Percentiles rank a stretch among this genome's conserved stretches.
phyloP scores from a whole-genome alignment of 2,329 filamentous ascomycete genomes.

The Colletotrichum orbiculare region DNA sequence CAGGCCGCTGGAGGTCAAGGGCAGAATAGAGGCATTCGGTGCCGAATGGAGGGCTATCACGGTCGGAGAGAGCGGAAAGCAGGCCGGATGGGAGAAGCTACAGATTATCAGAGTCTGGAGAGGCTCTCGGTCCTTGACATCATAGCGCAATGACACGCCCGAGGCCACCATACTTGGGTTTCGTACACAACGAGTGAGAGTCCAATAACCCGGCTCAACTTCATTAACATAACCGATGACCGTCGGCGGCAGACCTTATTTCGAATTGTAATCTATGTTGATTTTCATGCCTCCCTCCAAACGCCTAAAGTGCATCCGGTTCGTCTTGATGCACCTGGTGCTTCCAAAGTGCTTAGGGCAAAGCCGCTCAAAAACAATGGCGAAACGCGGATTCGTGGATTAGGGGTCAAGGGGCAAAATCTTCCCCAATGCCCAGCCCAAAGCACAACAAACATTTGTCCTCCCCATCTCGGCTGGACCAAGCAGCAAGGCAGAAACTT shows the following conservation, averaged over 20 bases:
- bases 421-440: neutral
- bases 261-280: conserved; percentile 28
- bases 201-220: neutral
- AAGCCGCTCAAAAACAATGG: conserved; percentile 13
- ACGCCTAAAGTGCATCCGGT: conserved; percentile 34
- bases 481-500: too few relatives aligned
- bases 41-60: conserved; percentile 77
- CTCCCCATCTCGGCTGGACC: too few relatives aligned
- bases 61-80: conserved; percentile 84
- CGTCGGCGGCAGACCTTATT: neutral
- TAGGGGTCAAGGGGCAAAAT: too few relatives aligned
- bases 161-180: too few relatives aligned
- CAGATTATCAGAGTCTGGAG: conserved; percentile 90
- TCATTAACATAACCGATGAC: neutral
- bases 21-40: conserved; percentile 58
- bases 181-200: too few relatives aligned
- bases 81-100: conserved; percentile 94
- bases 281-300: conserved; percentile 29
- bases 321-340: conserved; percentile 28
- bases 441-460: too few relatives aligned
- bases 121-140: conserved; percentile 41
- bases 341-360: conserved; percentile 18
- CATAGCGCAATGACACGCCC: neutral
- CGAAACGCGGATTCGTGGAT: conserved; percentile 10
- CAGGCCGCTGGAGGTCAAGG: conserved; percentile 79